Evolutionary conservation across 306 rosid species (phyloP).

Genomic region (Coriaria nepalensis): DNA sequence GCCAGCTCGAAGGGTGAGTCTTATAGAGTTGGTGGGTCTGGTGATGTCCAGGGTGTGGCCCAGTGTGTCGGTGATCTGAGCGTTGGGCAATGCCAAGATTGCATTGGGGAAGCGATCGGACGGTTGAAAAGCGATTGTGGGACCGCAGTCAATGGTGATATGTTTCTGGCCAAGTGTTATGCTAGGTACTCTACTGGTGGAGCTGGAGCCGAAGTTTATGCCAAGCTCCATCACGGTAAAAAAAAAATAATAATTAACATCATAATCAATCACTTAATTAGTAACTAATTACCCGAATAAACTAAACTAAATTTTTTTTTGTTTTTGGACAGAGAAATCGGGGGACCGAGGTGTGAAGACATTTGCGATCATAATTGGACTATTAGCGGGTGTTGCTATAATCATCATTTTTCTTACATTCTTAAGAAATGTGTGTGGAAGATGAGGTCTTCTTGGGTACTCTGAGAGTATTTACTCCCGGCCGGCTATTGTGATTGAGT

Average conservation of each 20-base stretch:
- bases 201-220: conserved; percentile 29
- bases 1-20: conserved; percentile 32
- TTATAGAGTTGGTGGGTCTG: conserved; percentile 59
- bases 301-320: background rate
- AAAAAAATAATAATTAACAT: background rate
- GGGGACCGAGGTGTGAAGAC: conserved; percentile 55
- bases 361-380: conserved; percentile 79
- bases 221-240: conserved; percentile 44
- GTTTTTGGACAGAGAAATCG: conserved; percentile 38
- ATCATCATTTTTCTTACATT: conserved; percentile 66
- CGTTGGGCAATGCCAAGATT: conserved; percentile 52
- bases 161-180: conserved; percentile 71
- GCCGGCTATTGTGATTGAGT: no score
- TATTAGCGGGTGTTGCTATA: conserved; percentile 74
- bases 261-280: background rate
- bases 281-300: background rate
- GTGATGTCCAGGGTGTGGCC: conserved; percentile 45
- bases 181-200: conserved; percentile 48
- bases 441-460: no score
- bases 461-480: no score
- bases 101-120: conserved; percentile 44
- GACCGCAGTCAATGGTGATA: conserved; percentile 42
- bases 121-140: conserved; percentile 59
- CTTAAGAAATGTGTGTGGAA: conserved; percentile 42
- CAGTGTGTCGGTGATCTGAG: conserved; percentile 71